These are phyloP conservation scores for Kalmusia sp. DNA, from an alignment of 2,329 filamentous ascomycete genomes.

Conservation along the genomic window DNA sequence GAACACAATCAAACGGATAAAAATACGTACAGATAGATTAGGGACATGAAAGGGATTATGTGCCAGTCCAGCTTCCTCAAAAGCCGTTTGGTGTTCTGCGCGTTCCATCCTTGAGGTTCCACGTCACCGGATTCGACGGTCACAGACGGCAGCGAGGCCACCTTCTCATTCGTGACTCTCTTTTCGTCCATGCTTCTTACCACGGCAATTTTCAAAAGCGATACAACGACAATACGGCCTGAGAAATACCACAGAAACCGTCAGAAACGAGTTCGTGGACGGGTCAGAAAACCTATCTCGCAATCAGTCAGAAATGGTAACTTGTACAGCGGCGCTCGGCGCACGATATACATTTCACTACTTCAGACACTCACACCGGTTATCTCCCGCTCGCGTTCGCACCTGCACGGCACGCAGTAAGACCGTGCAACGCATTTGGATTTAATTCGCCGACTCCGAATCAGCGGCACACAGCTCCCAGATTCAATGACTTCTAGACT, in stretches of 20 bases:
- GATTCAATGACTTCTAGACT: background rate
- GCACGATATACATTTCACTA: background rate
- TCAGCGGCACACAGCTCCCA: background rate
- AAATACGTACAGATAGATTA: constrained; percentile 61
- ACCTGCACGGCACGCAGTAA: background rate
- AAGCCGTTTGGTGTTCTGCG: constrained; percentile 56
- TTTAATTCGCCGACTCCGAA: background rate
- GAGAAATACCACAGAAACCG: background rate
- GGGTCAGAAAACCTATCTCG: background rate
- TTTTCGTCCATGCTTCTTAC: constrained; percentile 16
- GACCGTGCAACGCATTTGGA: background rate
- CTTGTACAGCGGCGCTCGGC: background rate
- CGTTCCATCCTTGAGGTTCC: constrained; percentile 46
- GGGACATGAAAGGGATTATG: constrained; percentile 65
- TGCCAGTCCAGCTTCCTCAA: constrained; percentile 62
- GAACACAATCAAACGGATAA: background rate
- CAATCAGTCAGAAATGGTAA: background rate
- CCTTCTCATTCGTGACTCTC: constrained; percentile 15
- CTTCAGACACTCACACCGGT: background rate
- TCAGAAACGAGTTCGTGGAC: background rate
- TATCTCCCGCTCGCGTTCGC: background rate
- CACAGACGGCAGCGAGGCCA: constrained; percentile 12
- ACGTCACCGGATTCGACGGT: constrained; percentile 23
- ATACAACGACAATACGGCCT: background rate
- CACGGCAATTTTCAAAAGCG: background rate